phyloP scores from a whole-genome alignment of 495 filamentous ascomycete genomes.

The Thermothielavioides terrestris region DNA sequence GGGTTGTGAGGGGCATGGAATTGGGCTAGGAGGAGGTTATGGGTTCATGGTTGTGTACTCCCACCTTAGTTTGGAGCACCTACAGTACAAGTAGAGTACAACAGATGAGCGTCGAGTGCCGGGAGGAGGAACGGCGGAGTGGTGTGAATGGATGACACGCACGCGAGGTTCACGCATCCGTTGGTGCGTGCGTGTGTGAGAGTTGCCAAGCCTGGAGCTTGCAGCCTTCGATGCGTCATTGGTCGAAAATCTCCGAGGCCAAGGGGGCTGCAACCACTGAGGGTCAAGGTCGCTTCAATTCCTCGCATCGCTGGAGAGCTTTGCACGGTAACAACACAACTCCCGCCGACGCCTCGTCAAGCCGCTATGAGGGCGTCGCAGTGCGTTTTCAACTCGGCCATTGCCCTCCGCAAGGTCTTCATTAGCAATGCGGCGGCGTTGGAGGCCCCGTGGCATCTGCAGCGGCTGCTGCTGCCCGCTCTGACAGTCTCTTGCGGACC shows the following conservation, averaged over 20 bases:
- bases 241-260: conserved; percentile 12
- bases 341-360: not conserved
- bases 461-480: conserved; percentile 13
- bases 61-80: no score
- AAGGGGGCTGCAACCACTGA: not conserved
- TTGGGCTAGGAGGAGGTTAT: not conserved
- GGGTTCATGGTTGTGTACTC: not conserved
- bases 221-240: not conserved
- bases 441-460: conserved; percentile 4
- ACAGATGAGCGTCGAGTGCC: no score
- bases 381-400: conserved; percentile 33
- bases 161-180: no score
- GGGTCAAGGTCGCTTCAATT: not conserved
- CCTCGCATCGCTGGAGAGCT: no score
- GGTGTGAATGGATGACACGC: not conserved
- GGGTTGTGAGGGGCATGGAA: conserved; percentile 4
- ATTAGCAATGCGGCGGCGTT: conserved; percentile 17
- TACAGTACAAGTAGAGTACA: no score
- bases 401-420: conserved; percentile 33
- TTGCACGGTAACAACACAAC: no score
- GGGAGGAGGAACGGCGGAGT: no score
- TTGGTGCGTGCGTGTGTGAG: not conserved
- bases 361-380: conserved; percentile 25
- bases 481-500: not conserved
- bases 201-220: not conserved